Evolutionary conservation across 2,329 filamentous ascomycete species (phyloP).

Genomic region (Lecanoromycetidae sp.): DNA sequence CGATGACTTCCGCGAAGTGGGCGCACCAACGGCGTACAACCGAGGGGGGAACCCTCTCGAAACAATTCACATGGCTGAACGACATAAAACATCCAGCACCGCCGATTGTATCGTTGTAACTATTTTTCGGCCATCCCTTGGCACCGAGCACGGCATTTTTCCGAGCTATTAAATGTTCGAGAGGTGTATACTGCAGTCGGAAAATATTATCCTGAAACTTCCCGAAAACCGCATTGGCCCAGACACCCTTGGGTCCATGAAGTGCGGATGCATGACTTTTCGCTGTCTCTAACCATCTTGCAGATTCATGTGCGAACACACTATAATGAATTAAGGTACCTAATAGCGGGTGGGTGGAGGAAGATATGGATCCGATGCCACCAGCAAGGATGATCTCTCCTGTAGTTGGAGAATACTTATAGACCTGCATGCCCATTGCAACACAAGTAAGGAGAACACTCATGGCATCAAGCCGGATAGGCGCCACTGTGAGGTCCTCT

Average conservation of each 20-base stretch:
- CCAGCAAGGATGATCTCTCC: conserved; percentile 7
- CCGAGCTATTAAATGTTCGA: background rate
- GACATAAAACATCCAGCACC: conserved; percentile 13
- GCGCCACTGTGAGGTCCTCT: conserved; percentile 12
- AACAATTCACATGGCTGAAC: conserved; percentile 8
- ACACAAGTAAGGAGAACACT: conserved; percentile 11
- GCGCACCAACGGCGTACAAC: conserved; percentile 6
- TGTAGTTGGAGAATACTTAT: conserved; percentile 7
- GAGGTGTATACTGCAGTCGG: background rate
- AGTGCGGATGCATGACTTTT: conserved; percentile 7
- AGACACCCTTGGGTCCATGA: conserved; percentile 1
- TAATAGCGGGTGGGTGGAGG: conserved; percentile 7
- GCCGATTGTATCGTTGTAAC: conserved; percentile 1
- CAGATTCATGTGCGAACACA: conserved; percentile 3
- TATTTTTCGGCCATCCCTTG: conserved; percentile 5
- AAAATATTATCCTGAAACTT: conserved; percentile 7
- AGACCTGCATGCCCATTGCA: conserved; percentile 15
- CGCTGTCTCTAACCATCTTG: background rate
- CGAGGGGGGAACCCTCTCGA: conserved; percentile 7
- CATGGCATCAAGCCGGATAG: conserved; percentile 8
- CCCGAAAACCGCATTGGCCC: conserved; percentile 12
- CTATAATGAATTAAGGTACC: conserved; percentile 11
- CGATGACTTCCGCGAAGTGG: conserved; percentile 9
- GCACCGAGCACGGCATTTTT: background rate
- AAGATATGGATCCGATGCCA: conserved; percentile 2